Evolutionary conservation across 768 basidiomycete genomes (phyloP), one percentile per base, ranked within the genome.

Genomic region (Phylloporus arenicola): DNA sequence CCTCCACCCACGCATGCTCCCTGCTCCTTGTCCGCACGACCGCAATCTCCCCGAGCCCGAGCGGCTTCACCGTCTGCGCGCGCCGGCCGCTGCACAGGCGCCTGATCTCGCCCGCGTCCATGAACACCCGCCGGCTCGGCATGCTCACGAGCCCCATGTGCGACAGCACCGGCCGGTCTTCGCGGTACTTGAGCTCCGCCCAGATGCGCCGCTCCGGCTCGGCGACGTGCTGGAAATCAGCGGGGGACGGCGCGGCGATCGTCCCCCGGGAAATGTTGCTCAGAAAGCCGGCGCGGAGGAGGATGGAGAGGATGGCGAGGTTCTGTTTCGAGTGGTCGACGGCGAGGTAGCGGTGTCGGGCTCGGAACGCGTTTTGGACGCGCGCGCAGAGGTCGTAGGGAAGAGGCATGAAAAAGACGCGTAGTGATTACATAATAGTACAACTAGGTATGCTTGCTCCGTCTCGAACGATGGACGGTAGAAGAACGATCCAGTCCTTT

Each of bases 181-280:
- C 83, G 44, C 95, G 81, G 72, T 95, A 94, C 71, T 99, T 99
- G 57, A 97, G 82, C 45, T 85, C 82, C 2, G 90, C 90, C 92
- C 95, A 96, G 69, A 98, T 88, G 33, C 92, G 82, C 29, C 78
- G 78, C 50, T 92, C 77, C 1, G 83, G 76, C 27, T 85, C 81
- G 53, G 75, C 72, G 11, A 77, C 83, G 2, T 62, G 55, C 49
- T 72, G 60, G 65, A 93, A 97, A 12, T 73, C 74, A 4, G 61
- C 54, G 0, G 93, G 92, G 16, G 78, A 78, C 2, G 92, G 82
- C 0, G 73, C 71, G 7, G 75, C 69, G 51, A 80, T 68, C 29
- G 88, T 88, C 3, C 92, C 92, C 25, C 91, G 83, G 3, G 90
- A 87, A 52, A 98, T 59, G 63, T 77, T 84, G 47, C 84, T 82